Conservation (phyloP, 2,329 filamentous ascomycete species). For the Venturia oleaginea region DNA sequence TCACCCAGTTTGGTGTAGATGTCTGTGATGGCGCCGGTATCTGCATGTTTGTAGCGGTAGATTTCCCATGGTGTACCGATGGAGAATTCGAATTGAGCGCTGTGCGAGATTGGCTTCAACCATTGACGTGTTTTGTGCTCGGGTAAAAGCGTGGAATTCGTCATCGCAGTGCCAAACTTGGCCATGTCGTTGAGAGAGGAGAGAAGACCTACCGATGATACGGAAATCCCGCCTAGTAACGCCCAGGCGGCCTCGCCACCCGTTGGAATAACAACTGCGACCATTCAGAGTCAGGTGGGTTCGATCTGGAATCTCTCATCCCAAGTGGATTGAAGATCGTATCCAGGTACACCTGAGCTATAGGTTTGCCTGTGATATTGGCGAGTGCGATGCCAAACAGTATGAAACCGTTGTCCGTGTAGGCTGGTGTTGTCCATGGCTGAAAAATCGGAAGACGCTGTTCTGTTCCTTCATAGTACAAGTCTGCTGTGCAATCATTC, state of each 20-base stretch:
- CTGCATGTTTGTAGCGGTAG: constrained; percentile 21
- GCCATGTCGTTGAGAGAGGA: constrained; percentile 29
- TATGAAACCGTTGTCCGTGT: constrained; percentile 41
- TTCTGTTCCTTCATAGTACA: constrained; percentile 15
- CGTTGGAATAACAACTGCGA: constrained; percentile 15
- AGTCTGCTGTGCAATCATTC: not conserved
- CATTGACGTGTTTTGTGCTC: constrained; percentile 28
- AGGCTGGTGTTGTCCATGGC: constrained; percentile 38
- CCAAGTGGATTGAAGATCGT: constrained; percentile 35
- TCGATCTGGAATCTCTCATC: constrained; percentile 34
- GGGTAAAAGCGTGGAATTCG: constrained; percentile 29
- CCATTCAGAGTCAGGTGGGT: constrained; percentile 20
- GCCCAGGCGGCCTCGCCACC: not conserved
- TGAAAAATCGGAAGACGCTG: constrained; percentile 29
- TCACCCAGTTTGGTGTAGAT: constrained; percentile 36
- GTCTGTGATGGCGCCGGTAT: constrained; percentile 20
- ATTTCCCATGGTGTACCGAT: constrained; percentile 33
- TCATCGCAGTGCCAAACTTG: constrained; percentile 30
- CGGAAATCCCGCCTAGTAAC: constrained; percentile 6
- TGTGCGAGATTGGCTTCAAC: constrained; percentile 34
- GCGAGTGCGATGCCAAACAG: constrained; percentile 40
- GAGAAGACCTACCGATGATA: constrained; percentile 26
- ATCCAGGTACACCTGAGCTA: constrained; percentile 31
- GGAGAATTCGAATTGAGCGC: constrained; percentile 25
- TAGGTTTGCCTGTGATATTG: constrained; percentile 32